phyloP scores from a whole-genome alignment of 2,329 filamentous ascomycete species.

The Decorospora gaudefroyi region DNA sequence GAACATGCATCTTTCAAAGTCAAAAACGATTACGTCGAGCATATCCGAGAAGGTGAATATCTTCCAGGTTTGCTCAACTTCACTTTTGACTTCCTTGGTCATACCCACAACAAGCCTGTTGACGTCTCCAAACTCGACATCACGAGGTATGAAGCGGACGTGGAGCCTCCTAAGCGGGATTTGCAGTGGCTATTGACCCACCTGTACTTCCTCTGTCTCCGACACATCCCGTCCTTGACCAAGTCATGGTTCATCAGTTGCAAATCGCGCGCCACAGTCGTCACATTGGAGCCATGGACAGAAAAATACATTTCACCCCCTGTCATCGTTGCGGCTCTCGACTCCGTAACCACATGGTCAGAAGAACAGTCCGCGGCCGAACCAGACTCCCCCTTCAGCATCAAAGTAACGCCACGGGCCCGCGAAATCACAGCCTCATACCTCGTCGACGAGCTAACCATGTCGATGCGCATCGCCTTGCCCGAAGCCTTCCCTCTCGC shows the following conservation, averaged over 20 bases:
- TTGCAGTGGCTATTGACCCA: slow-evolving; percentile 84
- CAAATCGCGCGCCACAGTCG: slow-evolving; percentile 75
- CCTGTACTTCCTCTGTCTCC: slow-evolving; percentile 80
- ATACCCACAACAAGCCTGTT: slow-evolving; percentile 71
- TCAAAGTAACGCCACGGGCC: slow-evolving; percentile 74
- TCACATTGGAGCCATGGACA: slow-evolving; percentile 82
- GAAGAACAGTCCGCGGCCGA: slow-evolving; percentile 48
- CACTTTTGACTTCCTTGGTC: slow-evolving; percentile 81
- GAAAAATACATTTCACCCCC: slow-evolving; percentile 75
- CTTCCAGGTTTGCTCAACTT: slow-evolving; percentile 74
- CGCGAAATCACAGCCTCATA: slow-evolving; percentile 83
- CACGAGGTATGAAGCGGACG: slow-evolving; percentile 62
- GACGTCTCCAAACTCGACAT: slow-evolving; percentile 73
- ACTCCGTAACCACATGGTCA: slow-evolving; percentile 71
- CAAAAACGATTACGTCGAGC: slow-evolving; percentile 76
- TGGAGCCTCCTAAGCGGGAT: slow-evolving; percentile 69
- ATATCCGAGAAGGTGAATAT: slow-evolving; percentile 74
- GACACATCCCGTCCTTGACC: slow-evolving; percentile 75
- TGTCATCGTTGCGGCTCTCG: slow-evolving; percentile 67
- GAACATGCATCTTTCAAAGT: slow-evolving; percentile 77
- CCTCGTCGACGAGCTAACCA: slow-evolving; percentile 82
- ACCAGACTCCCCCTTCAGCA: slow-evolving; percentile 56
- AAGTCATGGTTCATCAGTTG: slow-evolving; percentile 85
- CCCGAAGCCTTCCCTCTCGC: slow-evolving; percentile 83
- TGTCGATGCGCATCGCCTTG: slow-evolving; percentile 79